Conservation (phyloP, 169 alveolate genomes). For the Miamiensis avidus region DNA sequence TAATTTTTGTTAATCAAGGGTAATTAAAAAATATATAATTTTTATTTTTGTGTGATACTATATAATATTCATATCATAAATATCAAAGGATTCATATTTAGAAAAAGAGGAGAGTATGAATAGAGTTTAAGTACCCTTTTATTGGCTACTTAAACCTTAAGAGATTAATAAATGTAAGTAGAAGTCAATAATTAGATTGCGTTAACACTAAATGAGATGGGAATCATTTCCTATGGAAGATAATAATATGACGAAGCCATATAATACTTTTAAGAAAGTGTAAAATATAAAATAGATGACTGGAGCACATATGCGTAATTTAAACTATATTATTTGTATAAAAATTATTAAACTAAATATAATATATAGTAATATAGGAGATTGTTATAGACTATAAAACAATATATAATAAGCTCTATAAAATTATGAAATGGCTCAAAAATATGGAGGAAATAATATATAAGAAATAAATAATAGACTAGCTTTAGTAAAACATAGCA, state of each 20-base stretch:
- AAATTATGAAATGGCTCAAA: constrained; percentile 6
- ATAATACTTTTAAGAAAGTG: constrained; percentile 1
- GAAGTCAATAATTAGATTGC: constrained; percentile 28
- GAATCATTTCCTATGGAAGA: neutral
- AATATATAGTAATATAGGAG: constrained; percentile 6
- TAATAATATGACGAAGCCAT: constrained; percentile 20
- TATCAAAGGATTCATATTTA: constrained; percentile 6
- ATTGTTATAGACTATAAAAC: constrained; percentile 21
- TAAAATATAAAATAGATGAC: constrained; percentile 15
- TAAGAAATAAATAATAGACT: constrained; percentile 14
- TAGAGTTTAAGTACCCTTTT: neutral
- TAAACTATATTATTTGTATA: no score
- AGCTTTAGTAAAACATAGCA: constrained; percentile 4
- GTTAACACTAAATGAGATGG: constrained; percentile 19
- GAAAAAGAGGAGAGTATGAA: constrained; percentile 9
- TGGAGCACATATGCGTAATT: constrained; percentile 9
- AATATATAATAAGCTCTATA: constrained; percentile 4
- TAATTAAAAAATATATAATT: no score
- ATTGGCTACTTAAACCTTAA: constrained; percentile 7
- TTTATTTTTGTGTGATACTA: no score
- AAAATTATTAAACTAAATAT: no score
- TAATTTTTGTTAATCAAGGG: constrained; percentile 7
- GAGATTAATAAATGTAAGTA: constrained; percentile 11
- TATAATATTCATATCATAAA: no score
- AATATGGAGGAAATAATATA: constrained; percentile 6